These are phyloP conservation scores for Murraya paniculata DNA, from an alignment of 345 rosid species.

Conservation along the genomic window DNA sequence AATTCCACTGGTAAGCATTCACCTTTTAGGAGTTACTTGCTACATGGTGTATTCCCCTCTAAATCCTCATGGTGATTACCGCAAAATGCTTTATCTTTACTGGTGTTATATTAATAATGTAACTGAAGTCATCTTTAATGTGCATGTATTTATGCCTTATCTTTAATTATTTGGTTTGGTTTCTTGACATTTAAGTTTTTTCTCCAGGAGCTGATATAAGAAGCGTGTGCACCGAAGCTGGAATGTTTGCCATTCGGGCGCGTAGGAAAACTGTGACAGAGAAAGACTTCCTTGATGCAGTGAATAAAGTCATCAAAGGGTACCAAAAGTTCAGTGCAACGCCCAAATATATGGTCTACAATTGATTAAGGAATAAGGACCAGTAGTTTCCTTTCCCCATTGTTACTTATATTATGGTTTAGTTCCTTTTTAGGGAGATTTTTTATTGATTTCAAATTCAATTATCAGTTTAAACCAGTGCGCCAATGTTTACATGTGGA, in stretches of 20 bases:
- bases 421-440: too few relatives aligned
- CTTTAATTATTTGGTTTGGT: not conserved
- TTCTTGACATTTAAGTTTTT: not conserved
- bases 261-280: constrained; percentile 89
- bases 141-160: not conserved
- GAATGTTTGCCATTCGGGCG: constrained; percentile 90
- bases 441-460: too few relatives aligned
- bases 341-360: constrained; percentile 92
- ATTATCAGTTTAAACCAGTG: too few relatives aligned
- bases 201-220: constrained; percentile 85
- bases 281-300: constrained; percentile 93
- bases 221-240: constrained; percentile 95
- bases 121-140: not conserved
- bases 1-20: constrained; percentile 72
- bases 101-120: not conserved
- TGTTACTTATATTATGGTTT: too few relatives aligned
- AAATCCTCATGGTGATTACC: not conserved
- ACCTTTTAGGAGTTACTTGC: not conserved
- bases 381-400: not conserved
- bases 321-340: constrained; percentile 96
- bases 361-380: constrained; percentile 23
- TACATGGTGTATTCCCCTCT: too few relatives aligned
- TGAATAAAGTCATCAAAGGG: constrained; percentile 93
- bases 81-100: not conserved
- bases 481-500: too few relatives aligned